Evolutionary conservation across 2,329 filamentous ascomycete genomes (phyloP).

Genomic region (Xylariaceae sp.): DNA sequence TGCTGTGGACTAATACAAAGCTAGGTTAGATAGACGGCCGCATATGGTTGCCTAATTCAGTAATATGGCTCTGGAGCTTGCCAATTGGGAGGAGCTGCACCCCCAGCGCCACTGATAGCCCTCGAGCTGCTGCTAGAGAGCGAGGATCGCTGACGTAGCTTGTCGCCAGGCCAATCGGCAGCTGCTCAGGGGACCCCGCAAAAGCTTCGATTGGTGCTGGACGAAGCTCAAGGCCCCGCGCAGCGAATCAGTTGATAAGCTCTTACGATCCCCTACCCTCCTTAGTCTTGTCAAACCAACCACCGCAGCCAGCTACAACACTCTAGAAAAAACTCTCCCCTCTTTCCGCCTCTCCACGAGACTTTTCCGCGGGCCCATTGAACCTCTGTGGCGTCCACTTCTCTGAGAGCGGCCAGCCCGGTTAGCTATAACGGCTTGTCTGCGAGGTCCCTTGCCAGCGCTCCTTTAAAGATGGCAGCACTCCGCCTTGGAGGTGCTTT

Average conservation of each 20-base stretch:
- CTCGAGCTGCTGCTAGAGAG: conserved; percentile 11
- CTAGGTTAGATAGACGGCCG: conserved; percentile 16
- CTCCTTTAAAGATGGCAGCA: conserved; percentile 33
- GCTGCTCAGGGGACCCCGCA: conserved; percentile 32
- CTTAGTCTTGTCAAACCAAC: not conserved
- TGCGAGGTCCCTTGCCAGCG: not conserved
- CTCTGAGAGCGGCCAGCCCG: not conserved
- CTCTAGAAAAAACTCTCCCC: not conserved
- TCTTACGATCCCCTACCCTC: not conserved
- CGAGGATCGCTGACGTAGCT: conserved; percentile 27
- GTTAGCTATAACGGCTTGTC: not conserved
- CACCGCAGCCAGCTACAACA: not conserved
- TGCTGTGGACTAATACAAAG: not conserved
- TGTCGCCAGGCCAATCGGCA: conserved; percentile 13
- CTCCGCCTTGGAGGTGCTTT: conserved; percentile 38
- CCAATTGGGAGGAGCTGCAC: not conserved
- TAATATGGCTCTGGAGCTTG: not conserved
- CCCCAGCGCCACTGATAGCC: not conserved
- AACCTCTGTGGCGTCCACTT: conserved; percentile 13
- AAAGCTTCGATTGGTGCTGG: conserved; percentile 29
- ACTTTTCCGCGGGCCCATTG: conserved; percentile 20
- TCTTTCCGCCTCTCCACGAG: not conserved
- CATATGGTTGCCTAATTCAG: conserved; percentile 24
- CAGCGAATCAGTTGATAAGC: conserved; percentile 31
- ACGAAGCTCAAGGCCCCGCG: conserved; percentile 21